These are phyloP conservation scores for Diddensiella caesifluorescens DNA, from an alignment of 805 yeast genomes.

Conservation along the genomic window DNA sequence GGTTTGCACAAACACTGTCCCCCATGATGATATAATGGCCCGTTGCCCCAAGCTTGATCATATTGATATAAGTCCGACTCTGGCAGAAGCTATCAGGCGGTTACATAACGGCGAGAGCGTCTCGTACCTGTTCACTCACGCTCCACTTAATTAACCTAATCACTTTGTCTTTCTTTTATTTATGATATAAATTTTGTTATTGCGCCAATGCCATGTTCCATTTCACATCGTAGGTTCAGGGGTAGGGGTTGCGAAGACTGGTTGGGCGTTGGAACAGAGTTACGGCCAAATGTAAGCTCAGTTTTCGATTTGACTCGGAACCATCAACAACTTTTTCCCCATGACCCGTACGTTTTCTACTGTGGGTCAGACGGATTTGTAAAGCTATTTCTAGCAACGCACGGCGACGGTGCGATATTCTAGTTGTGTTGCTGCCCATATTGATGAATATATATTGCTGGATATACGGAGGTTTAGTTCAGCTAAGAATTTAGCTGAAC, in stretches of 20 bases:
- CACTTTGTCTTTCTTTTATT: no score
- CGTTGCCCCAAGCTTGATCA: conserved; percentile 66
- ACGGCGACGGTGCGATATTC: background rate
- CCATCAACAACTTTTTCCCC: no score
- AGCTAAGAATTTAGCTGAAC: background rate
- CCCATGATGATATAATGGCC: conserved; percentile 59
- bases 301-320: no score
- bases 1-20: conserved; percentile 91
- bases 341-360: no score
- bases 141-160: conserved; percentile 37
- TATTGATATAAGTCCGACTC: conserved; percentile 76
- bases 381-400: no score
- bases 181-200: no score
- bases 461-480: background rate
- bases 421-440: background rate
- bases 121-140: conserved; percentile 76
- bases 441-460: background rate
- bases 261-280: no score
- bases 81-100: conserved; percentile 92
- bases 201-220: no score
- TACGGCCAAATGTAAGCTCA: no score
- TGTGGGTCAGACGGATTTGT: no score
- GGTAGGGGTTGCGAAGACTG: no score
- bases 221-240: no score
- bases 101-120: conserved; percentile 95